Conservation (phyloP, 1,284 basidiomycete genomes). For the Cystobasidium pallidum region DNA sequence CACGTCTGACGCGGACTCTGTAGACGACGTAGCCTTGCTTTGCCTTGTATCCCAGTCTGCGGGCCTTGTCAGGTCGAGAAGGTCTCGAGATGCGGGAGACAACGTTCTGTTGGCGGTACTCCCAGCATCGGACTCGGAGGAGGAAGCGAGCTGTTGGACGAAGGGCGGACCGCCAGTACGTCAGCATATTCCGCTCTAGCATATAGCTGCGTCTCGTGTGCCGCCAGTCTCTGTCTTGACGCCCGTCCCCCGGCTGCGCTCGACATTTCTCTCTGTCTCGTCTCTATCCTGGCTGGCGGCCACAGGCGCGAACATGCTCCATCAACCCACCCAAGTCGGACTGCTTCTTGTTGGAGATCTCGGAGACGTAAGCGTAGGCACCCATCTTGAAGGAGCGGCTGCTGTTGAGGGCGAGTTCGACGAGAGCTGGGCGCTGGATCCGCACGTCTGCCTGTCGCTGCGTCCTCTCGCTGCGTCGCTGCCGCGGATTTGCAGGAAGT, state of each 20-base stretch:
- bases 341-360: conserved; percentile 63
- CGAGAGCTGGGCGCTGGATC: background rate
- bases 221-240: too few relatives aligned
- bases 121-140: conserved; percentile 98
- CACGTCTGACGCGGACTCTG: conserved; percentile 94
- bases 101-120: conserved; percentile 96
- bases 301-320: background rate
- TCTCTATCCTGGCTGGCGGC: background rate
- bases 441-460: too few relatives aligned
- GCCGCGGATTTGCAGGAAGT: background rate
- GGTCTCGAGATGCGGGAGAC: conserved; percentile 97
- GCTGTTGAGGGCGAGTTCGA: background rate
- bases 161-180: background rate
- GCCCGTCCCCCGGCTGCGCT: too few relatives aligned
- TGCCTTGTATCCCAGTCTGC: conserved; percentile 97
- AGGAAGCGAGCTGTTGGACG: conserved; percentile 91
- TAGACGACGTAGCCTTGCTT: conserved; percentile 99
- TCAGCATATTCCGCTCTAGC: conserved; percentile 50
- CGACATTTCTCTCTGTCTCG: background rate
- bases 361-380: conserved; percentile 74
- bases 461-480: too few relatives aligned
- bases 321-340: conserved; percentile 48
- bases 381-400: conserved; percentile 47
- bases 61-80: conserved; percentile 98
- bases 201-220: too few relatives aligned